Evolutionary conservation across 768 basidiomycete species (phyloP).

Genomic region (Xerocomellus amylosporus): DNA sequence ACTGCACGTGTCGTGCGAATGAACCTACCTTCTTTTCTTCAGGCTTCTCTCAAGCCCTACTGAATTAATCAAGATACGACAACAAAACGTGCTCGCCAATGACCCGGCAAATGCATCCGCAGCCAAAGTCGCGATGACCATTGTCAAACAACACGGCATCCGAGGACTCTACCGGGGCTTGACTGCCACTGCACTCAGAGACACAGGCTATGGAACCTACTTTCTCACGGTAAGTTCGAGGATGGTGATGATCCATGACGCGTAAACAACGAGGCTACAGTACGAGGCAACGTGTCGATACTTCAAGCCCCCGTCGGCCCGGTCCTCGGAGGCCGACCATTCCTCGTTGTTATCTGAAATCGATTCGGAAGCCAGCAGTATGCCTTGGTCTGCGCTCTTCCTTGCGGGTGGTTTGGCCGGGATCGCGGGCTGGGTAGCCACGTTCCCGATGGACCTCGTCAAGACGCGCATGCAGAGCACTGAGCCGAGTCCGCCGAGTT

Average conservation of each 20-base stretch:
- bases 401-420: slow-evolving; percentile 78
- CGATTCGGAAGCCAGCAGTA: slow-evolving; percentile 34
- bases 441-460: slow-evolving; percentile 87
- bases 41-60: slow-evolving; percentile 80
- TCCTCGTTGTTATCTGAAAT: slow-evolving; percentile 42
- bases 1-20: not conserved
- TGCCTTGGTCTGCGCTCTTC: slow-evolving; percentile 58
- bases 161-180: slow-evolving; percentile 76
- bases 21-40: not conserved
- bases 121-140: slow-evolving; percentile 49
- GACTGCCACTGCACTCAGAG: slow-evolving; percentile 68
- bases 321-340: slow-evolving; percentile 20
- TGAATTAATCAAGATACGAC: slow-evolving; percentile 86
- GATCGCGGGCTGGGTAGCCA: slow-evolving; percentile 70
- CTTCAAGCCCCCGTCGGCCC: slow-evolving; percentile 32
- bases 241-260: slow-evolving; percentile 2
- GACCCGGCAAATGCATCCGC: slow-evolving; percentile 42
- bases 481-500: not conserved
- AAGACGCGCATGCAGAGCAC: slow-evolving; percentile 83
- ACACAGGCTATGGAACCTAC: slow-evolving; percentile 83
- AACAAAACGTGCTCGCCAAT: slow-evolving; percentile 52
- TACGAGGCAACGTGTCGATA: slow-evolving; percentile 65
- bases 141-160: slow-evolving; percentile 56
- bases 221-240: slow-evolving; percentile 60
- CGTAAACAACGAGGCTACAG: slow-evolving; percentile 27